Evolutionary conservation across 2,329 filamentous ascomycete species (phyloP).

Genomic region (Zalaria obscura): DNA sequence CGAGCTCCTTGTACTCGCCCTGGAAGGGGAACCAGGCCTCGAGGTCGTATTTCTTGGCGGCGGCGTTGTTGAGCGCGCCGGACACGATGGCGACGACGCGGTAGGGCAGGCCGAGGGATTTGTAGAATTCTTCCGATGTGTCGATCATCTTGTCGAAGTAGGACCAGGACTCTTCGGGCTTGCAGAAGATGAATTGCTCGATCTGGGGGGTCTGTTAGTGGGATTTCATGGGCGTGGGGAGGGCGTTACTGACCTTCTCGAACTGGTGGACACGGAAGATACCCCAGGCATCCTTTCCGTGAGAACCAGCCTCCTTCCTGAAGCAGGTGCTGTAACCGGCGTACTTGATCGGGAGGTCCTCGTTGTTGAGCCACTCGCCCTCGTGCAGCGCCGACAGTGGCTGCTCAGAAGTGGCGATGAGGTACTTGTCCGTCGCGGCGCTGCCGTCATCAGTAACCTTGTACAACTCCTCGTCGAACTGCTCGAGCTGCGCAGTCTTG

Average conservation of each 20-base stretch:
- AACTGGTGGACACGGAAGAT: constrained; percentile 98
- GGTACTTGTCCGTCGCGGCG: constrained; percentile 66
- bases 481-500: constrained; percentile 91
- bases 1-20: constrained; percentile 94
- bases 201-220: constrained; percentile 22
- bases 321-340: constrained; percentile 90
- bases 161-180: constrained; percentile 85
- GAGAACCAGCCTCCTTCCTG: constrained; percentile 84
- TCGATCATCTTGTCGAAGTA: constrained; percentile 87
- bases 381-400: constrained; percentile 78
- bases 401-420: constrained; percentile 81
- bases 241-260: constrained; percentile 50
- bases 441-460: constrained; percentile 80
- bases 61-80: constrained; percentile 83
- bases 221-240: constrained; percentile 17
- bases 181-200: constrained; percentile 66
- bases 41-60: constrained; percentile 85
- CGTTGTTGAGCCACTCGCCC: constrained; percentile 78
- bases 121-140: constrained; percentile 87
- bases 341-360: constrained; percentile 77
- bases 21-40: constrained; percentile 97
- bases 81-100: constrained; percentile 88
- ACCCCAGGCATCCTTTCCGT: constrained; percentile 90
- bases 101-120: constrained; percentile 78
- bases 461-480: constrained; percentile 97